These are phyloP conservation scores for Ilyonectria robusta DNA, from an alignment of 2,329 filamentous ascomycete species.

Conservation along the genomic window DNA sequence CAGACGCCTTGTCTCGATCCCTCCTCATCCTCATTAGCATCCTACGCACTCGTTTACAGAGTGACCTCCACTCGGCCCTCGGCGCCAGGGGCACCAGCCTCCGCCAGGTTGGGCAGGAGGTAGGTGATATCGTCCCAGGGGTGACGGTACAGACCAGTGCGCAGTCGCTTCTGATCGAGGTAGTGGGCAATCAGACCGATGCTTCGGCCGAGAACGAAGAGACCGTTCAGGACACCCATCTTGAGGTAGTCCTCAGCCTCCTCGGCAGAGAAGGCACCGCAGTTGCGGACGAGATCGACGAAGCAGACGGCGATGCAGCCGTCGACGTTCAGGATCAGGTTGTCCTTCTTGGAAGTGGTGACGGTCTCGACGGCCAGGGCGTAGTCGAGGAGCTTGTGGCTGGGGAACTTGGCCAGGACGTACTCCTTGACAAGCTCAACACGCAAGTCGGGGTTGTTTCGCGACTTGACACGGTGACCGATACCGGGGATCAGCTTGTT, in stretches of 20 bases:
- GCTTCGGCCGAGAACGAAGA: constrained; percentile 96
- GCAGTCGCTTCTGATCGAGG: constrained; percentile 99
- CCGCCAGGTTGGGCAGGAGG: constrained; percentile 84
- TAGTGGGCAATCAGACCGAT: constrained; percentile 99
- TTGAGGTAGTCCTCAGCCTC: constrained; percentile 99
- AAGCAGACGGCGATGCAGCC: constrained; percentile 99
- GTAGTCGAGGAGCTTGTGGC: constrained; percentile 98
- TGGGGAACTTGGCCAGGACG: constrained; percentile 97
- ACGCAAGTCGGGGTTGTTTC: constrained; percentile 99
- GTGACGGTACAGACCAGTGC: constrained; percentile 98
- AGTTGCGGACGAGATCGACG: constrained; percentile 97
- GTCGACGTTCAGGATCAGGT: constrained; percentile 99
- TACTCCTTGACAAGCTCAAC: constrained; percentile 99
- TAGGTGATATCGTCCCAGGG: constrained; percentile 99
- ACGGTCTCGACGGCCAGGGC: constrained; percentile 97
- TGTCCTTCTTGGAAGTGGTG: constrained; percentile 99
- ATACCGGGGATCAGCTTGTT: constrained; percentile 99
- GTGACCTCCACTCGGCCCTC: constrained; percentile 93
- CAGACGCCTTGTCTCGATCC: constrained; percentile 49
- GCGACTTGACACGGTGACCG: constrained; percentile 98
- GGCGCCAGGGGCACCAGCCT: constrained; percentile 78
- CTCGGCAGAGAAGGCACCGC: constrained; percentile 94
- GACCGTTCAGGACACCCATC: constrained; percentile 99
- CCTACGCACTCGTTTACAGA: constrained; percentile 65
- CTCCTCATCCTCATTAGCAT: constrained; percentile 45